phyloP scores from a whole-genome alignment of 2,329 filamentous ascomycete species.

The Aureobasidium musti region DNA sequence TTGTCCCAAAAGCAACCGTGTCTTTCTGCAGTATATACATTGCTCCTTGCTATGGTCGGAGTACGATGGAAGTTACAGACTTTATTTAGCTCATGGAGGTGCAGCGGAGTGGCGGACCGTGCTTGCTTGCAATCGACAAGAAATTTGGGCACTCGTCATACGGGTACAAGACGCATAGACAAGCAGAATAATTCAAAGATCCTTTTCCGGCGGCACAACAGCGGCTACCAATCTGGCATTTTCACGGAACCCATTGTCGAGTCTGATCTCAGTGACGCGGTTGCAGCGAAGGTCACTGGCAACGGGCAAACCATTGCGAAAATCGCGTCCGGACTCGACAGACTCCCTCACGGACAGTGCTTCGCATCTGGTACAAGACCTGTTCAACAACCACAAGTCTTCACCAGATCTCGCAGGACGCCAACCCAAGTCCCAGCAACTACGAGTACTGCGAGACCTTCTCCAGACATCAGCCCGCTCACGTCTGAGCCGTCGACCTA shows the following conservation, averaged over 20 bases:
- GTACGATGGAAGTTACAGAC: no score
- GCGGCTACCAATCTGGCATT: slow-evolving; percentile 8
- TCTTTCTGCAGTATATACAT: no score
- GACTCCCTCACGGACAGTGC: not conserved
- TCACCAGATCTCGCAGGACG: not conserved
- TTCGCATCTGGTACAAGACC: not conserved
- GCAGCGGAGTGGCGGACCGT: not conserved
- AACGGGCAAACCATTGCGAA: not conserved
- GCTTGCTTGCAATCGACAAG: not conserved
- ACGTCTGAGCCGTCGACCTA: slow-evolving; percentile 10
- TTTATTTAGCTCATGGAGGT: no score
- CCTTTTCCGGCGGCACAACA: not conserved
- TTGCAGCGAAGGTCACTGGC: not conserved
- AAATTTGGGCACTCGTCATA: slow-evolving; percentile 15
- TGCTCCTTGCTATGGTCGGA: no score
- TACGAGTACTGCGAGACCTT: slow-evolving; percentile 3
- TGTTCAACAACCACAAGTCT: not conserved
- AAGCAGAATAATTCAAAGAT: not conserved
- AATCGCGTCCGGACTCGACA: not conserved
- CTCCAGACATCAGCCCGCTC: not conserved
- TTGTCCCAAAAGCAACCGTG: no score
- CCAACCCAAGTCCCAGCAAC: not conserved
- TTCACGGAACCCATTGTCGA: not conserved
- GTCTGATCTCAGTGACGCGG: not conserved
- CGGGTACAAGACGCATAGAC: not conserved